These are phyloP conservation scores for Opeltia flavorubescens DNA, from an alignment of 495 filamentous ascomycete genomes.

Conservation along the genomic window DNA sequence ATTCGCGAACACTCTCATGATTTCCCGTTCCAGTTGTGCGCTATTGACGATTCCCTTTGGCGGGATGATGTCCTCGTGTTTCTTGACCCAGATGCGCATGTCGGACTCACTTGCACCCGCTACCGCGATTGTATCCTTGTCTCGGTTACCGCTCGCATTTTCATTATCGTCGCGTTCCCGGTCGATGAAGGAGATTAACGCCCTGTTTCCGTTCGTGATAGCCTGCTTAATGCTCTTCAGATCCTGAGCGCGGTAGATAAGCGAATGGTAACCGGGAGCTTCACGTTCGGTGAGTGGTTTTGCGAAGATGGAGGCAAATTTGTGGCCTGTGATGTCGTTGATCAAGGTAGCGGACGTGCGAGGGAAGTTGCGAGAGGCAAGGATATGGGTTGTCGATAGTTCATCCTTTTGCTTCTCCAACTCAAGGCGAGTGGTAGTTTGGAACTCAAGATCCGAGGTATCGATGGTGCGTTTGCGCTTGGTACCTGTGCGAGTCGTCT, in stretches of 20 bases:
- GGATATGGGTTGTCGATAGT: constrained; percentile 40
- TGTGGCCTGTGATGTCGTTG: constrained; percentile 73
- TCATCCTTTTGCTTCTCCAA: constrained; percentile 6
- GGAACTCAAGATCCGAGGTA: constrained; percentile 16
- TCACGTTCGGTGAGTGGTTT: constrained; percentile 70
- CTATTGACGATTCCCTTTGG: constrained; percentile 88
- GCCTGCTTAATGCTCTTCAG: constrained; percentile 73
- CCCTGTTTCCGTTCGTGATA: constrained; percentile 62
- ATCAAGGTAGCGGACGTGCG: constrained; percentile 65
- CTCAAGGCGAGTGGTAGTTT: constrained; percentile 15
- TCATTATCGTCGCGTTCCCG: constrained; percentile 25
- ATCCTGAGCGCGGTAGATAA: constrained; percentile 78
- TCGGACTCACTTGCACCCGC: constrained; percentile 30
- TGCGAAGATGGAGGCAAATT: constrained; percentile 76
- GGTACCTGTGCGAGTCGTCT: constrained; percentile 22
- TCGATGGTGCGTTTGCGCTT: constrained; percentile 23
- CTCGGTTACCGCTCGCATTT: constrained; percentile 28
- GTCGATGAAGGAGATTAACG: constrained; percentile 35
- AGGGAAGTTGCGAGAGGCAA: constrained; percentile 64
- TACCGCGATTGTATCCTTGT: constrained; percentile 18
- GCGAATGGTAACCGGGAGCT: constrained; percentile 75
- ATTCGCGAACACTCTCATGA: constrained; percentile 96
- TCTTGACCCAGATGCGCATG: constrained; percentile 33
- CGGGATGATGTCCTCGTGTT: constrained; percentile 52
- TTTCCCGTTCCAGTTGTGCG: constrained; percentile 83